A percentile compares a stretch with the other conserved stretches of the same genome.
Evolutionary conservation across 2,329 filamentous ascomycete species (phyloP).

Genomic region (Verticillium zaregamsianum): DNA sequence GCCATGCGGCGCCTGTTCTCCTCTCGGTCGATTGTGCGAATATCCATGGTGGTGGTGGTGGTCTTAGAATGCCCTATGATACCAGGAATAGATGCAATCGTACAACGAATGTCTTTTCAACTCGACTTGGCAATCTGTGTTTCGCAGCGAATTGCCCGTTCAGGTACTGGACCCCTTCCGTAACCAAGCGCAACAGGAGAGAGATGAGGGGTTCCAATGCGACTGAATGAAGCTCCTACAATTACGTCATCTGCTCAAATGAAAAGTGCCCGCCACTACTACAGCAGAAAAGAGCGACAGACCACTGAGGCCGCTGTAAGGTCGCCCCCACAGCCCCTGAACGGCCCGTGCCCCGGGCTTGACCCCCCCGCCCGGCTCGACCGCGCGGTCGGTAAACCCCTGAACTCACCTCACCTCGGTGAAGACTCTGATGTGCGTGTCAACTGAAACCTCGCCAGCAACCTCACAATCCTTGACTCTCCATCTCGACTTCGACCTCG

Average conservation of each 20-base stretch:
- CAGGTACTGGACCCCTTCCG: too few species aligned
- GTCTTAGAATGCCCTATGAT: neutral
- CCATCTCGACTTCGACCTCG: neutral
- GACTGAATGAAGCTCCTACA: too few species aligned
- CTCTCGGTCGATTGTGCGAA: slow-evolving; percentile 27
- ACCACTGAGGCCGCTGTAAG: neutral
- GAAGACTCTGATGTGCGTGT: neutral
- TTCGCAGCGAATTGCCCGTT: too few species aligned
- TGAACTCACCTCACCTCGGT: neutral
- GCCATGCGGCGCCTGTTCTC: slow-evolving; percentile 55
- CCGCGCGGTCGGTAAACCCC: neutral
- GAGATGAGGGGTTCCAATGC: too few species aligned
- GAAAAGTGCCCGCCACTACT: neutral
- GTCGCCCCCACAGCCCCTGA: neutral
- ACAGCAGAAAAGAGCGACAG: neutral
- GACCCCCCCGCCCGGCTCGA: neutral
- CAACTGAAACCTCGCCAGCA: neutral
- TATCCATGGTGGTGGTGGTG: slow-evolving; percentile 5
- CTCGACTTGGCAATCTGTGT: neutral
- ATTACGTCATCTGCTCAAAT: too few species aligned
- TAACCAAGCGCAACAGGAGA: too few species aligned
- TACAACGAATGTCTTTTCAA: neutral
- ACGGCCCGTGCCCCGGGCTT: neutral
- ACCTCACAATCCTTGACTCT: neutral
- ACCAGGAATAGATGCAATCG: neutral